A percentile compares a stretch with the other conserved stretches of the same genome.
These are phyloP conservation scores for Suillus lakei DNA, from an alignment of 768 basidiomycete genomes.

Conservation along the genomic window DNA sequence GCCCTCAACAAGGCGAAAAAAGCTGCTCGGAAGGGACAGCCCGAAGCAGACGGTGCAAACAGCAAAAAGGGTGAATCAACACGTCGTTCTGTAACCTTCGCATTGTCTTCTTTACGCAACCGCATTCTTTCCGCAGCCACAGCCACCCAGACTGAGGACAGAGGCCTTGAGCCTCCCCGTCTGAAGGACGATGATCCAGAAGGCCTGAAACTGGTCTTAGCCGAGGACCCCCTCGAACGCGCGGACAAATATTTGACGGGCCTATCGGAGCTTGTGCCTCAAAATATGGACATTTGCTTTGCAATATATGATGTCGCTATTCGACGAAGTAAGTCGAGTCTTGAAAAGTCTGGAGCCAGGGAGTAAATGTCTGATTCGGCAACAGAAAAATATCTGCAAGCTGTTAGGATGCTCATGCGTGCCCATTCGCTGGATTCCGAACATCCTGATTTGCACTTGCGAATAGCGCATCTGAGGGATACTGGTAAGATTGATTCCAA, in stretches of 20 bases:
- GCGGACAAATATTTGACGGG: conserved; percentile 75
- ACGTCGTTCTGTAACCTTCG: conserved; percentile 18
- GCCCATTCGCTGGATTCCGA: conserved; percentile 58
- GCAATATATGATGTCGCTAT: conserved; percentile 81
- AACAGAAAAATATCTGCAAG: conserved; percentile 82
- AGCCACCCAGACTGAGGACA: conserved; percentile 56
- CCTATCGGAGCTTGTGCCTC: conserved; percentile 53
- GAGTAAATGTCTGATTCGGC: conserved; percentile 3
- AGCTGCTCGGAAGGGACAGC: conserved; percentile 60
- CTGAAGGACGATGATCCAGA: conserved; percentile 85
- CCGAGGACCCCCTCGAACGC: conserved; percentile 70
- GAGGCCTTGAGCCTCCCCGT: conserved; percentile 61
- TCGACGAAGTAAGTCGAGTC: conserved; percentile 67
- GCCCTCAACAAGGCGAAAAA: conserved; percentile 90
- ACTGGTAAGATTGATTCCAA: conserved; percentile 44
- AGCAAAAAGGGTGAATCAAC: conserved; percentile 64
- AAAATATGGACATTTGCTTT: conserved; percentile 73
- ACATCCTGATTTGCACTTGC: conserved; percentile 72
- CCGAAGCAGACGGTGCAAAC: conserved; percentile 52
- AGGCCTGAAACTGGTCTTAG: conserved; percentile 69
- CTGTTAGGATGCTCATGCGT: conserved; percentile 64
- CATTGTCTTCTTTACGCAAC: conserved; percentile 17
- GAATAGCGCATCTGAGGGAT: conserved; percentile 66
- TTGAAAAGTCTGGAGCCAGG: neutral
- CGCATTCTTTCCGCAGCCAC: conserved; percentile 32